Base-by-base conservation (phyloP, 345 rosid species). In the Lepidium africanum region DNA sequence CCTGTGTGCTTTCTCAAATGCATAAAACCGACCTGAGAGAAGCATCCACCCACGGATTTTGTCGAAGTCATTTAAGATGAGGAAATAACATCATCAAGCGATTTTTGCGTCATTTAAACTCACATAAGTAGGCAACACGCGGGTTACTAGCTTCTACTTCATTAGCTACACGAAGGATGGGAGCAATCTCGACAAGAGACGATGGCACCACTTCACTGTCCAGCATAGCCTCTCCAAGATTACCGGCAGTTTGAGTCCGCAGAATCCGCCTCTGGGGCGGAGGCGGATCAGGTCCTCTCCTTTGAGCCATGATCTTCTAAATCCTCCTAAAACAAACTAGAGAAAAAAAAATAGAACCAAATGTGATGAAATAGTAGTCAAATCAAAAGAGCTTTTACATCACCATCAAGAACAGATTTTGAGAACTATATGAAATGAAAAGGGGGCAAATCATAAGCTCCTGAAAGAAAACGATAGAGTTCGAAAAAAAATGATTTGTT, bases 1-100 rank as follows among this genome's bases (percentile, higher is more conserved):
- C 67, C 60, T 69, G n/a, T 81, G 91, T 17, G 94, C 94, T 71
- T 86, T 88, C 85, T 88, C 94, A 75, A 88, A 88, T 8, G 94
- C 94, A 77, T 88, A 88, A 77, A 86, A 88, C 38, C 91, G 89
- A 65, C 94, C 94, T 86, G 76, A 69, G 1, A 53, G 53, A 61
- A 68, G 5, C 64, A 59, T 46, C 65, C 57, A 39, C n/a, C 53
- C 57, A 39, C n/a, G 11, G 54, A 36, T 27, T 8, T 9, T 9
- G 3, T 54, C 51, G 40, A 33, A 7, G 32, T 59, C n/a, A 3
- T n/a, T 35, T 0, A 37, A 36, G 19, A 62, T 17, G 25, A 30
- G 14, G 2, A 49, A 25, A 59, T 23, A 40, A 36, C 42, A 59
- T 43, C 50, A 67, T 16, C 19, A 60, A 2, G 17, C 9, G 7